Conservation (phyloP, 2,329 filamentous ascomycete species). For the Nigrospora oryzae region DNA sequence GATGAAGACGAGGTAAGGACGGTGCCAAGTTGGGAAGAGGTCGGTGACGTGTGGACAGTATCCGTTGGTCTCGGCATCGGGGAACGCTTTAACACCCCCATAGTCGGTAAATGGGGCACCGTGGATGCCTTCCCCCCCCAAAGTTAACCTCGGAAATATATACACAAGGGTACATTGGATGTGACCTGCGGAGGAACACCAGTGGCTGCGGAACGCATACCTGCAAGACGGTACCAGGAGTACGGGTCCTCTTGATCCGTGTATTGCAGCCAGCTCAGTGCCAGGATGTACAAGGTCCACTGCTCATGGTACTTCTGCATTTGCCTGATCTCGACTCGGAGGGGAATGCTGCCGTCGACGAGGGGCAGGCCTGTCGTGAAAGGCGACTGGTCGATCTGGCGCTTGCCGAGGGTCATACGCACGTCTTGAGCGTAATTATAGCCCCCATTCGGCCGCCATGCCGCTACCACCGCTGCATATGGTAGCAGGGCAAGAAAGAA, state of each 20-base stretch:
- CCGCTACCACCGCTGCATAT: not conserved
- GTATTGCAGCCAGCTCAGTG: constrained; percentile 63
- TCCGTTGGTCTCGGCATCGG: constrained; percentile 49
- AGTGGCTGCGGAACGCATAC: constrained; percentile 32
- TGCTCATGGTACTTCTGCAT: constrained; percentile 55
- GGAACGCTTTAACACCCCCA: constrained; percentile 39
- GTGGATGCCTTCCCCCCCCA: constrained; percentile 57
- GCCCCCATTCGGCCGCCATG: not conserved
- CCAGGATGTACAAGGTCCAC: constrained; percentile 72
- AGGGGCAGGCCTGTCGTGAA: constrained; percentile 34
- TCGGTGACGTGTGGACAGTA: constrained; percentile 73
- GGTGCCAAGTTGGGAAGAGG: constrained; percentile 76
- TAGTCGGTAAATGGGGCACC: constrained; percentile 58
- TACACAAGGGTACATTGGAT: not conserved
- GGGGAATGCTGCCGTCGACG: constrained; percentile 29
- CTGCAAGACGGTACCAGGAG: constrained; percentile 73
- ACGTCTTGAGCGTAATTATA: constrained; percentile 46
- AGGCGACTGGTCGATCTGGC: constrained; percentile 22
- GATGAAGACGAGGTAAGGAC: constrained; percentile 62
- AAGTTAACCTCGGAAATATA: too few relatives aligned
- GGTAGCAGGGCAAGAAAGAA: not conserved
- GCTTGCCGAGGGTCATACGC: constrained; percentile 26
- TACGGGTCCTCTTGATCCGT: constrained; percentile 52
- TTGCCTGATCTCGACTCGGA: constrained; percentile 59
- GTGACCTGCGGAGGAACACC: not conserved